These are phyloP conservation scores for Blastomyces emzantsi DNA, from an alignment of 2,329 filamentous ascomycete genomes.

Conservation along the genomic window DNA sequence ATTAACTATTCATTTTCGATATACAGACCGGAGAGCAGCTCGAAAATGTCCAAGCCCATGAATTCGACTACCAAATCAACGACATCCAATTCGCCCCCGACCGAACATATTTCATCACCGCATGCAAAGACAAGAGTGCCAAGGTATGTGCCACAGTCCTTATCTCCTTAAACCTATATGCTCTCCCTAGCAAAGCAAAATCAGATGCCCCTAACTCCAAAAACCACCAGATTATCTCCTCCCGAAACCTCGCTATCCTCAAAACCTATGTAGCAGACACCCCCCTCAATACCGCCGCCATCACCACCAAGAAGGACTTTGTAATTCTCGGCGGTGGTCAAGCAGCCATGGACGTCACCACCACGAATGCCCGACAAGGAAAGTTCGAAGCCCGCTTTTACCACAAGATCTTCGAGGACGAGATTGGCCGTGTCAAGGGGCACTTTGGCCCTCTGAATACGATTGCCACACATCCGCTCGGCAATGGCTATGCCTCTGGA, in stretches of 20 bases:
- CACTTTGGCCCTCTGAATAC: slow-evolving; percentile 98
- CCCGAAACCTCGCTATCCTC: slow-evolving; percentile 77
- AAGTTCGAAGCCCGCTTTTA: slow-evolving; percentile 99
- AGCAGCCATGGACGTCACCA: slow-evolving; percentile 98
- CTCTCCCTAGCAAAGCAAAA: slow-evolving; percentile 1
- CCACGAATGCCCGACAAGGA: slow-evolving; percentile 84
- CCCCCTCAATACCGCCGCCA: slow-evolving; percentile 88
- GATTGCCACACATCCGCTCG: slow-evolving; percentile 83
- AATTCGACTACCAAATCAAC: slow-evolving; percentile 71
- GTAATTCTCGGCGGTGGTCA: slow-evolving; percentile 97
- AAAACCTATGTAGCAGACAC: slow-evolving; percentile 92
- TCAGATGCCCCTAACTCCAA: background rate
- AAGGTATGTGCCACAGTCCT: slow-evolving; percentile 50
- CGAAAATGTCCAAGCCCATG: slow-evolving; percentile 74
- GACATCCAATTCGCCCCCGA: slow-evolving; percentile 93
- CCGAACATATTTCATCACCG: slow-evolving; percentile 96
- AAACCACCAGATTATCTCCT: slow-evolving; percentile 59
- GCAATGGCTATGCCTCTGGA: slow-evolving; percentile 86
- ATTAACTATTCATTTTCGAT: background rate
- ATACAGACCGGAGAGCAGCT: slow-evolving; percentile 66
- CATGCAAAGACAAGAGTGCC: slow-evolving; percentile 94
- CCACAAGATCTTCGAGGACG: slow-evolving; percentile 99
- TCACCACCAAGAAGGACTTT: slow-evolving; percentile 93
- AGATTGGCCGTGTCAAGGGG: slow-evolving; percentile 91
- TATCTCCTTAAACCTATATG: background rate